Percentiles rank a stretch among this genome's conserved stretches.
These are phyloP conservation scores for Xylaria sp. DNA, from an alignment of 2,329 filamentous ascomycete genomes.

Conservation along the genomic window DNA sequence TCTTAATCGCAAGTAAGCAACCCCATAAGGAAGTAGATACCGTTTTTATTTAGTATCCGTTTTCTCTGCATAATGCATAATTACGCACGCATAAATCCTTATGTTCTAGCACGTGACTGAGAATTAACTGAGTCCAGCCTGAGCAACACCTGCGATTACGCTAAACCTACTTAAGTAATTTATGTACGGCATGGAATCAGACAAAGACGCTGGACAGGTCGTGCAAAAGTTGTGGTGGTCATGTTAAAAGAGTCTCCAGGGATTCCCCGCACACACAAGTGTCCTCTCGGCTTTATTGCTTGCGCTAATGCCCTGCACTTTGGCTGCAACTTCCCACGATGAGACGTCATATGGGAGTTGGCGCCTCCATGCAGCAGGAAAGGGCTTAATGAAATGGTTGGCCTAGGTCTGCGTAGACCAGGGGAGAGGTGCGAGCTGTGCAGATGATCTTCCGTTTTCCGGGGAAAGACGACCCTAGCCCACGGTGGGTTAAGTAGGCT, in stretches of 20 bases:
- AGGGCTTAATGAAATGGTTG: slow-evolving; percentile 26
- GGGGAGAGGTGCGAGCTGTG: slow-evolving; percentile 18
- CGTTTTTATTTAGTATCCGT: no score
- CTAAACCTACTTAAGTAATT: no score
- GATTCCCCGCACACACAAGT: slow-evolving; percentile 36
- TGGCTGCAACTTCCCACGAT: slow-evolving; percentile 29
- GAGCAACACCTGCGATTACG: no score
- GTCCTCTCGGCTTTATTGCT: slow-evolving; percentile 27
- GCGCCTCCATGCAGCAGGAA: slow-evolving; percentile 23
- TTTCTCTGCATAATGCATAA: no score
- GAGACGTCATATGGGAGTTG: slow-evolving; percentile 33
- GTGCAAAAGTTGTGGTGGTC: slow-evolving; percentile 5
- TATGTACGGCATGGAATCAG: no score
- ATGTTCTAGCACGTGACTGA: no score
- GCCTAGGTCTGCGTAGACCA: slow-evolving; percentile 15
- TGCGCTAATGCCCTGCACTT: slow-evolving; percentile 8
- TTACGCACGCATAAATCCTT: no score
- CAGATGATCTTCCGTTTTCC: slow-evolving; percentile 24
- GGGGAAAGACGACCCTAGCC: slow-evolving; percentile 15
- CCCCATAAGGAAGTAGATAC: no score
- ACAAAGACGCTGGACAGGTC: background rate
- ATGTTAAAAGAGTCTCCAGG: slow-evolving; percentile 20
- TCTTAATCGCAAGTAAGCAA: background rate
- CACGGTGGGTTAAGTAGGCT: background rate
- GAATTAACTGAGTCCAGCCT: no score